Evolutionary conservation across 1,284 basidiomycete species (phyloP).

Genomic region (Boletus semigastroideus): DNA sequence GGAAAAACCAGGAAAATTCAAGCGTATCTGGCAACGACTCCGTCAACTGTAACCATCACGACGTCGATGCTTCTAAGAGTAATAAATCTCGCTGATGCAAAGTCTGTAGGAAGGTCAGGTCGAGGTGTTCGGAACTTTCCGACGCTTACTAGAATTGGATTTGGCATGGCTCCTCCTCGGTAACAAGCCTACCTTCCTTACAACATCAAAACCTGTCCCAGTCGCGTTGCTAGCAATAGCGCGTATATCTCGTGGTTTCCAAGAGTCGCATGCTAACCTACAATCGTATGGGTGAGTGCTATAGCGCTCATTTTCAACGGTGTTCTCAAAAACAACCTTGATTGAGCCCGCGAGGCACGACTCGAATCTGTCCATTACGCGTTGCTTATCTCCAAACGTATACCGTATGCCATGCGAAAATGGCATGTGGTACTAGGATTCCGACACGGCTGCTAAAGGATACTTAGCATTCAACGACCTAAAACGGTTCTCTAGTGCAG

Average conservation of each 20-base stretch:
- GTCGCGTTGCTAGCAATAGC: constrained; percentile 4
- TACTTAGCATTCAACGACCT: constrained; percentile 2
- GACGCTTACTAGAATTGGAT: constrained; percentile 11
- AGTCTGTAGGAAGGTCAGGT: constrained; percentile 24
- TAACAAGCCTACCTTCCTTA: constrained; percentile 21
- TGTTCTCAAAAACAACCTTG: constrained; percentile 12
- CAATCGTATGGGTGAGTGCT: constrained; percentile 4
- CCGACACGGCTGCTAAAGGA: background rate
- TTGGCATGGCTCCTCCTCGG: constrained; percentile 17
- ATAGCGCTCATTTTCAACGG: constrained; percentile 8
- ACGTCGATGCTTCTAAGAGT: constrained; percentile 24
- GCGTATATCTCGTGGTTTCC: constrained; percentile 2
- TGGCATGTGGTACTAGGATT: constrained; percentile 3
- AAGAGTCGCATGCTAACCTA: constrained; percentile 15
- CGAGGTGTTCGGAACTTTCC: constrained; percentile 27
- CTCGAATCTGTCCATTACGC: constrained; percentile 20
- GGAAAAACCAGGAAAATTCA: background rate
- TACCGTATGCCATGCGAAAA: constrained; percentile 4
- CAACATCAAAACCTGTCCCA: constrained; percentile 22
- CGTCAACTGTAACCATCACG: constrained; percentile 31
- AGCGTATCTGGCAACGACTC: constrained; percentile 5
- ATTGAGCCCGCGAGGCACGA: constrained; percentile 14
- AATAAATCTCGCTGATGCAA: constrained; percentile 31
- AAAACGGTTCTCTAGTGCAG: constrained; percentile 8
- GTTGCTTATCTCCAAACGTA: constrained; percentile 22